phyloP scores from a whole-genome alignment of 106 monocot species.

The Phalaenopsis equestris region DNA sequence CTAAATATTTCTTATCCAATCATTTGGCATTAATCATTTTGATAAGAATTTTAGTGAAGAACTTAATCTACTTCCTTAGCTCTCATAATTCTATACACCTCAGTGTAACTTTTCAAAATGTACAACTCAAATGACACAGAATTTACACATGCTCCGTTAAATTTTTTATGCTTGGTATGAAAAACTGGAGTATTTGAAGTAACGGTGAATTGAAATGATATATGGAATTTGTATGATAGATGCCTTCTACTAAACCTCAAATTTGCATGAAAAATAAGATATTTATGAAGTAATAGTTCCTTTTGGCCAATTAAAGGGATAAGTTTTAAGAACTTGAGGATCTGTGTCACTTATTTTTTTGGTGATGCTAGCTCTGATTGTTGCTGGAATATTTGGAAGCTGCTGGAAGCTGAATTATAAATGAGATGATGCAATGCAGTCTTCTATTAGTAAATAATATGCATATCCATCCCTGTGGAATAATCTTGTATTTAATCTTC shows the following conservation, averaged over 20 bases:
- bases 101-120: not conserved
- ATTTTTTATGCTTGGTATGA: not conserved
- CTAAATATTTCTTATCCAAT: not conserved
- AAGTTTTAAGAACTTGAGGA: no score
- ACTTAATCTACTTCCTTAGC: not conserved
- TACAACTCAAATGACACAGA: not conserved
- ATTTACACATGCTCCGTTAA: not conserved
- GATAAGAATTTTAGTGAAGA: no score
- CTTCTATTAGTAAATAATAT: no score
- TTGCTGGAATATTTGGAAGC: no score
- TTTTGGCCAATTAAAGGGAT: no score
- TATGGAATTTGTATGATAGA: not conserved
- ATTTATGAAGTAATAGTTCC: no score
- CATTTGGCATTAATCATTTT: not conserved
- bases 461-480: not conserved
- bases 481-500: not conserved
- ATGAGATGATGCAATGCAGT: no score
- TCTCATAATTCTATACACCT: not conserved
- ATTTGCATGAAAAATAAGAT: no score
- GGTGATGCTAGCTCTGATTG: no score
- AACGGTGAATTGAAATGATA: not conserved
- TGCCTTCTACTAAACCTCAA: no score
- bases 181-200: not conserved
- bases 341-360: no score
- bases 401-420: no score